These are phyloP conservation scores for Cylindrotheca closterium DNA, from an alignment of 108 stramenopile genomes.

Conservation along the genomic window DNA sequence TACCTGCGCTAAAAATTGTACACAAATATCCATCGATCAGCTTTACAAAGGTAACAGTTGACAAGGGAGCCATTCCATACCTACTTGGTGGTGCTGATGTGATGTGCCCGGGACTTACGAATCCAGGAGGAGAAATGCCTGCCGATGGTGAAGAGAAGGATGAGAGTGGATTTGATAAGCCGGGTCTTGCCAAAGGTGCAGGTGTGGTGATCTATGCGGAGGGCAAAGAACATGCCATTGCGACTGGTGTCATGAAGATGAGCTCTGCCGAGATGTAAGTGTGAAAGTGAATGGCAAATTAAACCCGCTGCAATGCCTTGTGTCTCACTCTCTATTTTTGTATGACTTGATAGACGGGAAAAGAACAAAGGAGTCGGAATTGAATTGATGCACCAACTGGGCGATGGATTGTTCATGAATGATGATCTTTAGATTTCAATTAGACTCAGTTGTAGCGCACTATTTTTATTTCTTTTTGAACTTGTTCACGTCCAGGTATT, in stretches of 20 bases:
- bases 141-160: constrained; percentile 52
- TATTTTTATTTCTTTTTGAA: constrained; percentile 49
- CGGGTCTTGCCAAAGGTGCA: constrained; percentile 69
- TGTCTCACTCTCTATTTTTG: background rate
- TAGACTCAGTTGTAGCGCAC: background rate
- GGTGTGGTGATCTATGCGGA: constrained; percentile 91
- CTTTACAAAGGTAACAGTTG: constrained; percentile 74
- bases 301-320: background rate
- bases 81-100: constrained; percentile 95
- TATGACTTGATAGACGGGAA: constrained; percentile 34
- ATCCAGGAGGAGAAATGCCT: constrained; percentile 76
- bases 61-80: constrained; percentile 95
- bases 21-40: constrained; percentile 78
- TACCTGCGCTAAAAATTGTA: constrained; percentile 86
- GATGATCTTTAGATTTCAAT: constrained; percentile 51
- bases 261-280: constrained; percentile 84
- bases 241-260: constrained; percentile 92
- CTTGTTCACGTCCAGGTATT: constrained; percentile 58
- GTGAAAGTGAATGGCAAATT: background rate
- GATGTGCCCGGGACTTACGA: constrained; percentile 96
- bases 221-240: constrained; percentile 92
- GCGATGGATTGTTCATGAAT: constrained; percentile 87
- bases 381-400: constrained; percentile 87
- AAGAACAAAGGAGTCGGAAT: constrained; percentile 94
- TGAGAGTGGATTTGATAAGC: constrained; percentile 67